Evolutionary conservation across 2,329 filamentous ascomycete species (phyloP).

Genomic region (Cladosporium halotolerans): DNA sequence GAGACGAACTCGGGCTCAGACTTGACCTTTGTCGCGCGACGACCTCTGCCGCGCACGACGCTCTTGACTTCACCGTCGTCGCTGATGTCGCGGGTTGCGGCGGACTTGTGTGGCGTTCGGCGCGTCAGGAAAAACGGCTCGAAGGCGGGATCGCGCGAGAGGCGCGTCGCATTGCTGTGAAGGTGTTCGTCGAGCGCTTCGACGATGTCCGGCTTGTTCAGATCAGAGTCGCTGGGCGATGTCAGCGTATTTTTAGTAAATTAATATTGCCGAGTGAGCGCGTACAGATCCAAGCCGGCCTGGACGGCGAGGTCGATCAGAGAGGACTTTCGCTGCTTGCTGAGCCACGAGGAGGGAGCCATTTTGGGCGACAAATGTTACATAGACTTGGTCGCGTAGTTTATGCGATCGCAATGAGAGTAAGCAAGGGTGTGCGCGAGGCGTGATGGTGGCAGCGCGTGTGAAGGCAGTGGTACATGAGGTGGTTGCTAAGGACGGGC

Average conservation of each 20-base stretch:
- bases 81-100: constrained; percentile 24
- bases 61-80: constrained; percentile 26
- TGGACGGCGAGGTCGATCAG: constrained; percentile 26
- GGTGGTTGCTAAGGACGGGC: not conserved
- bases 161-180: constrained; percentile 59
- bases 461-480: not conserved
- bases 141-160: constrained; percentile 59
- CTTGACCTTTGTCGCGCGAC: constrained; percentile 31
- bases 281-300: constrained; percentile 27
- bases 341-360: constrained; percentile 23
- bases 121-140: constrained; percentile 67
- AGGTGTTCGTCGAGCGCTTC: constrained; percentile 67
- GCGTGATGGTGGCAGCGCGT: not conserved
- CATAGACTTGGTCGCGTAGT: constrained; percentile 39
- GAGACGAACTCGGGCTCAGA: constrained; percentile 27
- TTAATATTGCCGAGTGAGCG: constrained; percentile 30
- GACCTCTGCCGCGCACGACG: constrained; percentile 22
- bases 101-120: constrained; percentile 47
- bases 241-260: not conserved
- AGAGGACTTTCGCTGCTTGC: constrained; percentile 24
- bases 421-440: not conserved
- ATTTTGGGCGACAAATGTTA: constrained; percentile 17
- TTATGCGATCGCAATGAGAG: constrained; percentile 39
- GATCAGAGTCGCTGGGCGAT: constrained; percentile 41
- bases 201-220: constrained; percentile 77